Base-by-base conservation (phyloP, 495 filamentous ascomycete species). In the Haplographium delicatum region DNA sequence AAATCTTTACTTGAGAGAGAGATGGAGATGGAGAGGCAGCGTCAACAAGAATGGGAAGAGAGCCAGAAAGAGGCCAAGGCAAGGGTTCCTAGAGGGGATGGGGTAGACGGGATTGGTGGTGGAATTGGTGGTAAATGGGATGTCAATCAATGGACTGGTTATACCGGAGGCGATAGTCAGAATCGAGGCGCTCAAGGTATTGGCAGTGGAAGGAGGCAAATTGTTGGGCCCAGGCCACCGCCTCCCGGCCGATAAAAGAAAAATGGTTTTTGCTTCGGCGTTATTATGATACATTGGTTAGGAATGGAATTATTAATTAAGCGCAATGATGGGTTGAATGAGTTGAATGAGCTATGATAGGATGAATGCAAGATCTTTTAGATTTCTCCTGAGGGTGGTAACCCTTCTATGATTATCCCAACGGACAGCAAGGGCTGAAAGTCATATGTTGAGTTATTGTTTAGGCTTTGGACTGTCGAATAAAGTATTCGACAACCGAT, bases 31-130 rank as follows among this genome's bases (percentile, higher is more conserved):
- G 93, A 98, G 68, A 79, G 94, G 9, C 87, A 95, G 64, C 77
- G 91, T 31, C 93, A 98, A 69, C 75, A 79, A 44, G 93, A 98
- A 59, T 98, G 93, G 93, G 93, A 97, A 59, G 86, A 91, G 47
- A 76, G 78, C n/a, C 93, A 96, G 68, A 78, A 84, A 50, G 83
- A 83, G 54, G 84, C 81, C 1, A 72, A 78, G 41, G 72, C 73
- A 37, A 82, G 78, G 5, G 73, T 74, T 0, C 67, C 71, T 9
- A 53, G 63, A 8, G 71, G 56, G 59, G 55, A 75, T 54, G 58
- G 73, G 51, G 60, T 83, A 57, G 65, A 78, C 54, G 59, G 80
- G 5, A 74, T 76, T 23, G 78, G 60, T 57, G 82, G 54, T 59
- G 83, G 62, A 37, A 71, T 80, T 8, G 78, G 72, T 13, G 81